Evolutionary conservation across 305 asterid species (phyloP).

Genomic region (Rubia balearica): DNA sequence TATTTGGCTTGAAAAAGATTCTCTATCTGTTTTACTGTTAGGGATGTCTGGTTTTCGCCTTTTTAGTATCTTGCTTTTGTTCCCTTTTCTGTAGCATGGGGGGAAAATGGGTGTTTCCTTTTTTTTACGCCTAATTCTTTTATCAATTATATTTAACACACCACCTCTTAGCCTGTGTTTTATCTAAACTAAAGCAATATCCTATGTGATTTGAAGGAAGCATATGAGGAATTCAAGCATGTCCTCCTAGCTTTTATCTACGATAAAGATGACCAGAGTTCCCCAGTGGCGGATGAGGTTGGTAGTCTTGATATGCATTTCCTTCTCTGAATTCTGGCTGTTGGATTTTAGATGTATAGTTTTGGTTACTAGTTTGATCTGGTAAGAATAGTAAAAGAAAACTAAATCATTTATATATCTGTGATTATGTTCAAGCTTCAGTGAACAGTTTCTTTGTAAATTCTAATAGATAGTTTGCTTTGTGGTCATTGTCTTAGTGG

Average conservation of each 20-base stretch:
- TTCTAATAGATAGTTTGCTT: not conserved
- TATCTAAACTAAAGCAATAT: conserved; percentile 21
- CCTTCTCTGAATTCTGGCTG: not conserved
- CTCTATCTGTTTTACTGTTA: not conserved
- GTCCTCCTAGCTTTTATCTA: conserved; percentile 78
- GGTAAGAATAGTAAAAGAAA: not conserved
- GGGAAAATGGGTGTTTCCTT: not conserved
- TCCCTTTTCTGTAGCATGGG: not conserved
- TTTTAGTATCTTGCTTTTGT: not conserved
- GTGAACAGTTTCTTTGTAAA: not conserved
- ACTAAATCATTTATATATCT: not conserved
- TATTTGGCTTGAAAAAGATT: not conserved
- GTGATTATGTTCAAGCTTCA: not conserved
- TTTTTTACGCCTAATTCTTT: not conserved
- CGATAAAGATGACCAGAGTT: conserved; percentile 71
- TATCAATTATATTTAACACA: not conserved
- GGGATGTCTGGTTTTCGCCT: not conserved
- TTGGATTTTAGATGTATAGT: not conserved
- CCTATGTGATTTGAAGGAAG: conserved; percentile 60
- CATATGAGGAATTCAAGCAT: conserved; percentile 91
- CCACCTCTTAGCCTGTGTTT: conserved; percentile 9
- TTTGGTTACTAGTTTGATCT: not conserved
- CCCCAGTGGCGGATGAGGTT: conserved; percentile 94
- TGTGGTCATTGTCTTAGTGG: conserved; percentile 56
- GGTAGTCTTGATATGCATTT: conserved; percentile 12